Evolutionary conservation across 2,329 filamentous ascomycete genomes (phyloP).

Genomic region (Scedosporium dehoogii): DNA sequence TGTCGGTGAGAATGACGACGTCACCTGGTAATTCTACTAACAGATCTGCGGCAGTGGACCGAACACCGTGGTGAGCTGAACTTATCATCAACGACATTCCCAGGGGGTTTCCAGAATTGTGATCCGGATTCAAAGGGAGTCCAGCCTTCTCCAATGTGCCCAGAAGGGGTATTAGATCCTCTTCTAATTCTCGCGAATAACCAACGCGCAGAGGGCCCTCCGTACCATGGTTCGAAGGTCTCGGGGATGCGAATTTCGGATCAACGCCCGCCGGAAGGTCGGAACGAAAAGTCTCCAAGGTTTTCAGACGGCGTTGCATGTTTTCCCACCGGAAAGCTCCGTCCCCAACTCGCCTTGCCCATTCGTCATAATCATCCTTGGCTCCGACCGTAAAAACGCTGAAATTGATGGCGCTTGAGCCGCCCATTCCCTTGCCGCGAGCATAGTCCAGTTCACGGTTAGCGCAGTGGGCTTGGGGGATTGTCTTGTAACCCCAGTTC

Average conservation of each 20-base stretch:
- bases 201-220: conserved; percentile 32
- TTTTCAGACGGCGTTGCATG: conserved; percentile 38
- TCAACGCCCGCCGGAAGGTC: conserved; percentile 22
- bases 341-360: conserved; percentile 46
- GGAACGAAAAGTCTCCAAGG: conserved; percentile 43
- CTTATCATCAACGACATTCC: conserved; percentile 42
- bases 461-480: conserved; percentile 31
- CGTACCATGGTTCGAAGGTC: neutral
- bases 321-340: conserved; percentile 44
- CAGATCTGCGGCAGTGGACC: conserved; percentile 42
- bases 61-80: conserved; percentile 35
- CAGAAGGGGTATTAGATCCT: conserved; percentile 31
- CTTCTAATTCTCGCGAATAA: conserved; percentile 22
- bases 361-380: conserved; percentile 51
- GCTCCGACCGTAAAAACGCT: conserved; percentile 44
- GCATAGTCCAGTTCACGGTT: conserved; percentile 17
- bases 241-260: neutral
- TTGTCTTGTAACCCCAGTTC: conserved; percentile 43
- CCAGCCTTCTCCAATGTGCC: conserved; percentile 39
- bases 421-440: conserved; percentile 40
- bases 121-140: conserved; percentile 38
- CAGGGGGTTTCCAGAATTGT: conserved; percentile 48
- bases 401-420: conserved; percentile 44
- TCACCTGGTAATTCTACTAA: conserved; percentile 34
- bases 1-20: conserved; percentile 38